A percentile compares a stretch with the other conserved stretches of the same genome.
phyloP scores from a whole-genome alignment of 495 filamentous ascomycete species.

The Penicillium canescens region DNA sequence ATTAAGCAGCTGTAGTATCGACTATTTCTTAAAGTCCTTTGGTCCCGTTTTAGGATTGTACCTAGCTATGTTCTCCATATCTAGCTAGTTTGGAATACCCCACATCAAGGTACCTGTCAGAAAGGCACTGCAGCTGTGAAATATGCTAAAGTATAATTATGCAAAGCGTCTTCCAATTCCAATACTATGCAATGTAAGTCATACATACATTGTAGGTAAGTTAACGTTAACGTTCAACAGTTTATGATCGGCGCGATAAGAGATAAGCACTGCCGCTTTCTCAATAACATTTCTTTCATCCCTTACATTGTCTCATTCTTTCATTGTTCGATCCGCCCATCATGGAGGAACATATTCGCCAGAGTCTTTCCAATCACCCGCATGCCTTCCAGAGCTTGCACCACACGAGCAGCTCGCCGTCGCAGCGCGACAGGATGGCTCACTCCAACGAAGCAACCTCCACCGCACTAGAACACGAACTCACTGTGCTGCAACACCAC shows the following conservation, averaged over 20 bases:
- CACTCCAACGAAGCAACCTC: conserved; percentile 33
- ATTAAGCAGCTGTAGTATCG: too few relatives aligned
- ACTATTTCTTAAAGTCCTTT: too few relatives aligned
- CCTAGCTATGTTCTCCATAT: too few relatives aligned
- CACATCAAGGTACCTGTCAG: too few relatives aligned
- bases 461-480: conserved; percentile 36
- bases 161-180: too few relatives aligned
- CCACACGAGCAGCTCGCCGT: conserved; percentile 16
- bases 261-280: conserved; percentile 13
- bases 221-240: too few relatives aligned
- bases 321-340: conserved; percentile 4
- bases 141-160: too few relatives aligned
- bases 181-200: too few relatives aligned
- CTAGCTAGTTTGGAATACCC: too few relatives aligned
- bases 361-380: conserved; percentile 40
- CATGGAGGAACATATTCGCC: conserved; percentile 43
- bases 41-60: too few relatives aligned
- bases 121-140: too few relatives aligned
- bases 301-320: background rate
- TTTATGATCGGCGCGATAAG: conserved; percentile 5
- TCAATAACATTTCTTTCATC: background rate
- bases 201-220: too few relatives aligned
- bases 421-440: conserved; percentile 24
- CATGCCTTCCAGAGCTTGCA: conserved; percentile 22
- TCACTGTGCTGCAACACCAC: conserved; percentile 24